Evolutionary conservation across 768 basidiomycete genomes (phyloP), one percentile per base, ranked within the genome.

Genomic region (Boletus coccyginus): DNA sequence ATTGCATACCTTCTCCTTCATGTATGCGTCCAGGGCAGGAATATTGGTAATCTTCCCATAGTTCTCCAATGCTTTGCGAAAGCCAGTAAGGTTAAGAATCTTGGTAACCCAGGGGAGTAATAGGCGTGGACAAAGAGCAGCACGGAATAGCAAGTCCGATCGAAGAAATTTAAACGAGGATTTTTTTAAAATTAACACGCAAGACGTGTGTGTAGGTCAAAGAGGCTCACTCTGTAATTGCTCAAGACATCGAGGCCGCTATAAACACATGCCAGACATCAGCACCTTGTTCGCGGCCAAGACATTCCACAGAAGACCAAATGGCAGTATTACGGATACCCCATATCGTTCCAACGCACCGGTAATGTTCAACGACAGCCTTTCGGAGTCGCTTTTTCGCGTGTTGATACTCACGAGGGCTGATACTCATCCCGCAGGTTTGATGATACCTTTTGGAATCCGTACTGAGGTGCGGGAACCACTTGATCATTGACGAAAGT

Each of bases 31-130:
- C 67, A 90, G 84, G 19, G 84, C 86, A 11, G 80, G 77, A 33
- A 90, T 87, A 70, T 79, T 85, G 11, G 93, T 88, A 7, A 80
- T 73, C 68, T 92, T 94, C 66, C 88, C 88, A 61, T 90, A 94
- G 70, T 93, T 94, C 73, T 89, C 92, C 55, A 93, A 66, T 0
- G 86, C 87, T 67, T 94, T 93, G 33, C 90, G 78, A 69, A 97
- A 94, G 2, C 96, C 97, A 0, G 92, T 90, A 9, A 93, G 71
- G 68, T 99, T 98, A 41, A 98, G 73, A 44, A 89, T 84, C 87
- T 92, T 59, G 8, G n/a, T 16, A 33, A 27, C 41, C 19, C 13
- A 21, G 29, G 21, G 29, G 13, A 54, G 38, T 11, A 3, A 45
- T 33, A 35, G 10, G 36, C 8, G 17, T 21, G 29, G 24, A 9